Percentiles rank a stretch among this genome's conserved stretches.
Conservation (phyloP, 495 filamentous ascomycete species). For the Daldinia caldariorum region DNA sequence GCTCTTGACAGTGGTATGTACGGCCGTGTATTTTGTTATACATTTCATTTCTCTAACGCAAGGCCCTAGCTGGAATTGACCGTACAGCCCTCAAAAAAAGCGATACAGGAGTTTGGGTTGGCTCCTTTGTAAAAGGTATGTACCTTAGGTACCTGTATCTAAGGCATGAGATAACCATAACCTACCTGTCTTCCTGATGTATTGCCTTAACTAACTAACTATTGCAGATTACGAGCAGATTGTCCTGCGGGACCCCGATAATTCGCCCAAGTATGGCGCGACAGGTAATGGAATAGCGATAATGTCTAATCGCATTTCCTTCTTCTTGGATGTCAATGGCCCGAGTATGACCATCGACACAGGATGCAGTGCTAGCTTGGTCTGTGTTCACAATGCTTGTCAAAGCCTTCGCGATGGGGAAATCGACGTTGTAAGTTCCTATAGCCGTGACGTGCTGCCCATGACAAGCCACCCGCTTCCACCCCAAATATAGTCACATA, state of each 20-base stretch:
- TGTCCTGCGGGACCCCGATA: conserved; percentile 40
- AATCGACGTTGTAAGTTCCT: conserved; percentile 39
- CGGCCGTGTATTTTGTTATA: conserved; percentile 31
- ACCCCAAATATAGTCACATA: neutral
- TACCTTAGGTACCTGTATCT: conserved; percentile 3
- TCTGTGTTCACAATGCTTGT: conserved; percentile 70
- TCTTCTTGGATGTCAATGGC: conserved; percentile 58
- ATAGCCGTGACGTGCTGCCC: neutral
- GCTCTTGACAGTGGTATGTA: conserved; percentile 53
- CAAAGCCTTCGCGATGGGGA: conserved; percentile 69
- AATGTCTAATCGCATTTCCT: conserved; percentile 63
- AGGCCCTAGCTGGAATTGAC: conserved; percentile 42
- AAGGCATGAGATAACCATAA: neutral
- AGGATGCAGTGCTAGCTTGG: conserved; percentile 75
- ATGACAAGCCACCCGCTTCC: neutral
- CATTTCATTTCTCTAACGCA: conserved; percentile 26
- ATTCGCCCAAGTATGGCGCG: conserved; percentile 38
- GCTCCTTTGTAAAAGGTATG: conserved; percentile 53
- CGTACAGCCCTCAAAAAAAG: conserved; percentile 43
- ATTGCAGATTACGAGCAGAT: conserved; percentile 50
- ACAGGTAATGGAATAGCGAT: conserved; percentile 53
- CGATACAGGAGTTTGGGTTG: conserved; percentile 50
- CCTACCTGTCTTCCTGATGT: neutral
- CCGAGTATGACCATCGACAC: conserved; percentile 76
- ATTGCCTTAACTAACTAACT: conserved; percentile 14